Base-by-base conservation (phyloP, 2,329 filamentous ascomycete genomes). In the Helotiales sp. region DNA sequence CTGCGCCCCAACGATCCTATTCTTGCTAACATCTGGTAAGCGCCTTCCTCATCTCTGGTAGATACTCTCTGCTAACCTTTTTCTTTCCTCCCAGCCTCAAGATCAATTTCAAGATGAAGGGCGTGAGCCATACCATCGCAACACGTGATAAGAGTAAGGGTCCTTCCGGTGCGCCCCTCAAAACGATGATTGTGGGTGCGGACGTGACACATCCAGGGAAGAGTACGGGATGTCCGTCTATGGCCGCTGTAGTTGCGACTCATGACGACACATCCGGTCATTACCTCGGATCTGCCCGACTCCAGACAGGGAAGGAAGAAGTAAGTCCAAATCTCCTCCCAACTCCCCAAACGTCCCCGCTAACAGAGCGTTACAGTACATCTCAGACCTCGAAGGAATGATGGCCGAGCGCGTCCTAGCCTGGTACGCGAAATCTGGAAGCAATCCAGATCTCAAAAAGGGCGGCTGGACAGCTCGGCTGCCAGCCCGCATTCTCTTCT, bases 171-270 rank as follows among this genome's bases (percentile, higher is more conserved):
- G 57, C 22, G 6, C 3, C n/a, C 6, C 3, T 2, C 20, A 28
- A 54, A 6, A 80, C 79, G 0, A 78, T 83, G 65, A 68, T 82
- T 7, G 68, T 82, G 6, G 81, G 81, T 0, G 78, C 78, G 0
- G 82, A 84, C 67, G 78, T 82, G 0, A 79, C 78, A 0, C 82
- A 84, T 68, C 79, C 81, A 0, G 72, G 72, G 1, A 32, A 64
- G 0, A 71, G 67, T 1, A 63, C 73, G 2, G 15, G 43, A 11
- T 10, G 43, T 34, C 57, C 66, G 8, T 63, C 62, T 2, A 63
- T 68, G 2, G 63, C 62, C 7, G 66, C 20, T 22, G 32, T 68
- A 24, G 62, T 68, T 13, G 67, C 61, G 2, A 62, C 61, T 1
- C 28, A 30, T 17, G 55, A 60, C 4, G 49, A 66, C 3, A 4